phyloP scores from a whole-genome alignment of 2,329 filamentous ascomycete species.

The Hysterium pulicare region DNA sequence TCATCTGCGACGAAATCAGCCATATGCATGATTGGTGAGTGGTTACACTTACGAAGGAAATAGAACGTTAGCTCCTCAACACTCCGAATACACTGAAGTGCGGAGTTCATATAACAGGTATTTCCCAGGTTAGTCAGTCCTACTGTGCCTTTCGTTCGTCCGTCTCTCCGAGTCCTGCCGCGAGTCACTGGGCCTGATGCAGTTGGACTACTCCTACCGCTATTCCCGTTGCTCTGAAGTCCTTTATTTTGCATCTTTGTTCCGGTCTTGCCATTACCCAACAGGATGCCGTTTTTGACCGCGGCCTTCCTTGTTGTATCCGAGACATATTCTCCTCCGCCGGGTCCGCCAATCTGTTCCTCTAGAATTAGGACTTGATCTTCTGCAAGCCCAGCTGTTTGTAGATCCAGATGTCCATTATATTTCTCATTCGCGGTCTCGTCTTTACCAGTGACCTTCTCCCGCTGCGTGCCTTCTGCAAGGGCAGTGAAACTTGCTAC shows the following conservation, averaged over 20 bases:
- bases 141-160: slow-evolving; percentile 70
- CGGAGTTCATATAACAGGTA: slow-evolving; percentile 99
- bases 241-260: slow-evolving; percentile 33
- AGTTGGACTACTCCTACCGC: slow-evolving; percentile 68
- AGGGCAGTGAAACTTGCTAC: slow-evolving; percentile 61
- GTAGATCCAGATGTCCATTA: slow-evolving; percentile 69
- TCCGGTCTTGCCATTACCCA: slow-evolving; percentile 34
- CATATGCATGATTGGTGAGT: too few relatives aligned
- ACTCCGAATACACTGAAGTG: slow-evolving; percentile 87
- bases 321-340: slow-evolving; percentile 55
- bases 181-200: slow-evolving; percentile 61
- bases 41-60: slow-evolving; percentile 69
- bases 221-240: slow-evolving; percentile 42
- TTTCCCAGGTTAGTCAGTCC: slow-evolving; percentile 91
- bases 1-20: slow-evolving; percentile 45
- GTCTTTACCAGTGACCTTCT: slow-evolving; percentile 64
- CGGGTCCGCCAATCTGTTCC: slow-evolving; percentile 60
- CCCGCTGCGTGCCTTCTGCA: slow-evolving; percentile 60
- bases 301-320: slow-evolving; percentile 44
- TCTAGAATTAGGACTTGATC: slow-evolving; percentile 81
- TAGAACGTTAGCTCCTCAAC: slow-evolving; percentile 92
- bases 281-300: slow-evolving; percentile 49
- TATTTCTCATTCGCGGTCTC: slow-evolving; percentile 70
- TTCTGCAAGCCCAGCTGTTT: slow-evolving; percentile 64
- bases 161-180: slow-evolving; percentile 66